Base-by-base conservation (phyloP, 352 stramenopile genomes). In the Pythium pyrilobum region DNA sequence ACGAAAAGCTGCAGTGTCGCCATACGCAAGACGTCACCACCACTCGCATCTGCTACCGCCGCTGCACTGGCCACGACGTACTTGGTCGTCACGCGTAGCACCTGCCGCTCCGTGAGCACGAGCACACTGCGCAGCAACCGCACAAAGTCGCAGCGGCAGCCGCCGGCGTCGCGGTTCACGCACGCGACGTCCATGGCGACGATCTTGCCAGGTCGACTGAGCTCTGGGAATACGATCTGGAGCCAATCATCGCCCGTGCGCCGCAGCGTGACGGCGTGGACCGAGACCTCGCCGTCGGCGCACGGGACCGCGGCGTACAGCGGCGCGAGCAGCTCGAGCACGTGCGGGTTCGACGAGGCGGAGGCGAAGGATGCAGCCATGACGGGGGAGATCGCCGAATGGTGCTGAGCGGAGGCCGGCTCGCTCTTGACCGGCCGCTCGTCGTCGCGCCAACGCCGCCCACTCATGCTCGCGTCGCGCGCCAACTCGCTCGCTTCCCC, bases 1-100 rank as follows among this genome's bases (percentile, higher is more conserved):
- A 87, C 57, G 12, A 56, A 60, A 31, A 89, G 21, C 40, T 74
- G 71, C 44, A 89, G 68, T 42, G 72, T 89, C 50, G 79, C 79
- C 21, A 73, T 21, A 8, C 31, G 13, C 15, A 8, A n/a, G 23
- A 6, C 2, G 12, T 28, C 28, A 13, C 37, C 31, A 5, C 4
- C 41, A 6, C 24, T 28, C 50, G 2, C 25, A 21, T 60, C 44
- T 33, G 10, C 25, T 33, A 32, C 8, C 32, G 34, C 21, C 18
- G 39, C 11, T 24, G 37, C 11, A 7, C 15, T 54, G 10, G 16
- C 62, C 44, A 85, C 50, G 15, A 73, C 69, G 59, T 89, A 89
- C 47, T 64, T 74, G 38, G 59, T 55, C 12, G 71, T 51, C 27
- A 86, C 41, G 0, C 25, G 46, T 12, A 89, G 18, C 25, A 87